Percentiles rank a stretch among this genome's conserved stretches.
Evolutionary conservation across 1,139 yeast genomes (phyloP).

Genomic region (Debaryomyces nepalensis): DNA sequence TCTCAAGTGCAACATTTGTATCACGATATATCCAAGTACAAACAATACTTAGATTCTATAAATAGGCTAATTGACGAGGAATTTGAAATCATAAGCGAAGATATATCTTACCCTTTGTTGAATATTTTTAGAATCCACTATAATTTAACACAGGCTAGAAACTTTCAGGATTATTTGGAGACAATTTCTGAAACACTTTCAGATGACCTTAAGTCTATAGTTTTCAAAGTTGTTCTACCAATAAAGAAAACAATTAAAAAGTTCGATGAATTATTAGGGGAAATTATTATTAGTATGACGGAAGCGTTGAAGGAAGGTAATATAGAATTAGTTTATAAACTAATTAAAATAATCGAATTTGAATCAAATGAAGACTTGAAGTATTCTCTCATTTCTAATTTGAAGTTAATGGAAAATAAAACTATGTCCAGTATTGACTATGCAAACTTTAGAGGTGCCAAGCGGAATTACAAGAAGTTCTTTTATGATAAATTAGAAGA

Average conservation of each 20-base stretch:
- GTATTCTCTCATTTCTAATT: slow-evolving; percentile 52
- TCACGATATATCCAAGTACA: slow-evolving; percentile 63
- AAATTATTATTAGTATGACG: slow-evolving; percentile 64
- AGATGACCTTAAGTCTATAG: slow-evolving; percentile 73
- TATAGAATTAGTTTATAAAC: slow-evolving; percentile 65
- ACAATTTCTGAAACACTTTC: slow-evolving; percentile 57
- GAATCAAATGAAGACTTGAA: slow-evolving; percentile 82
- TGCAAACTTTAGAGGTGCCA: slow-evolving; percentile 43
- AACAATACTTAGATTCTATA: slow-evolving; percentile 53
- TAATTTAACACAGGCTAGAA: slow-evolving; percentile 69
- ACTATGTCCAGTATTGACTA: slow-evolving; percentile 32
- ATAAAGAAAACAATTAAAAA: slow-evolving; percentile 52
- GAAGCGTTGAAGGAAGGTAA: slow-evolving; percentile 75
- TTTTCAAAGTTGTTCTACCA: slow-evolving; percentile 61
- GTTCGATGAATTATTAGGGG: slow-evolving; percentile 69
- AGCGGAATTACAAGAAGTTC: slow-evolving; percentile 67
- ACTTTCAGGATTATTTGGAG: slow-evolving; percentile 75
- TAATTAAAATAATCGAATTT: slow-evolving; percentile 75
- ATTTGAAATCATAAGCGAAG: slow-evolving; percentile 50
- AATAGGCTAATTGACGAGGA: slow-evolving; percentile 59
- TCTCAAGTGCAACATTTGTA: slow-evolving; percentile 70
- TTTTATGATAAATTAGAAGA: slow-evolving; percentile 65
- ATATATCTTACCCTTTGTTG: slow-evolving; percentile 61
- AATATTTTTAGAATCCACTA: slow-evolving; percentile 71
- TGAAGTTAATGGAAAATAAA: slow-evolving; percentile 31